Base-by-base conservation (phyloP, 1,139 yeast species). In the Candida gigantensis region DNA sequence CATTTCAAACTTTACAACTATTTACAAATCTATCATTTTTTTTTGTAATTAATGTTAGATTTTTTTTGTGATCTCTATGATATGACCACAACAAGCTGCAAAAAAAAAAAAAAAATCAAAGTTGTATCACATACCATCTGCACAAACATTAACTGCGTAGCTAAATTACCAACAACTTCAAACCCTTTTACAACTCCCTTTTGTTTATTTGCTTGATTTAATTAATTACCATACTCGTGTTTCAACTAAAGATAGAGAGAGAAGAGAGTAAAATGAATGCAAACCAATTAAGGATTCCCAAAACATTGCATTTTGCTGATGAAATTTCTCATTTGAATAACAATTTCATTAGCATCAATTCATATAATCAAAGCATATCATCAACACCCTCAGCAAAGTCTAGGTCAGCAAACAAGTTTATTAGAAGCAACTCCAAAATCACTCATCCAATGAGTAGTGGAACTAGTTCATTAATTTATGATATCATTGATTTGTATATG, bases 401-500 rank as follows among this genome's bases (percentile, higher is more conserved):
- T 1, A 24, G 33, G 13, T 20, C 35, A 21, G 12, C 11, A 10
- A 32, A 32, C 23, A 26, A 27, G 19, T 32, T 26, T 13, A 32
- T 26, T 11, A 32, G 27, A 11, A 26, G 30, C 6, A 20, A 19
- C 20, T 15, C 34, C 10, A 30, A 30, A 12, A 13, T 24, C 12
- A 9, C 19, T 23, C 33, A 24, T 5, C 26, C 24, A n/a, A 11
- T 12, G 7, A 30, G 17, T 30, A 5, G 15, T 4, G 13, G 13
- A 19, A 6, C 11, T 5, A 15, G 23, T 15, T 36, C 39, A 5
- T 11, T 41, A 6, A 32, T 44, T 16, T 29, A 18, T 28, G 46
- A 44, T 6, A 35, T 44, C 6, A 17, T 44, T 11, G 40, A 43
- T 20, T 28, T 18, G 18, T 44, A 43, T 35, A 14, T 44, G 8